A percentile compares a stretch with the other conserved stretches of the same genome.
Conservation (phyloP, 2,329 filamentous ascomycete genomes). For the Elsinoe fawcettii region DNA sequence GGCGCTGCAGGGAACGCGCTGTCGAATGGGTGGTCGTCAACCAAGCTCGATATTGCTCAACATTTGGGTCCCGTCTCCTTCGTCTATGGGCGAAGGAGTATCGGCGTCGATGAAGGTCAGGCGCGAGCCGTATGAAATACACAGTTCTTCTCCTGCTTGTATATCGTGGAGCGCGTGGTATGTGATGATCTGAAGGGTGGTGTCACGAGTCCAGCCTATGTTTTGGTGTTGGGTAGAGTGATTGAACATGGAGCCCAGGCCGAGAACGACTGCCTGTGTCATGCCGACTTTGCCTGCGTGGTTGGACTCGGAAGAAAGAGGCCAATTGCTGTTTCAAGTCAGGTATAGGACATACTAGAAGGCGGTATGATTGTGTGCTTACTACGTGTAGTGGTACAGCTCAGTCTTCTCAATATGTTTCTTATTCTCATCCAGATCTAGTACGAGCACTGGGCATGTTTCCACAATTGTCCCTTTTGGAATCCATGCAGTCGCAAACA, state of each 20-base stretch:
- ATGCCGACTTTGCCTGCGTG: slow-evolving; percentile 26
- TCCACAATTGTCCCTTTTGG: slow-evolving; percentile 44
- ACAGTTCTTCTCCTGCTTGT: slow-evolving; percentile 44
- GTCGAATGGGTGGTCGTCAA: neutral
- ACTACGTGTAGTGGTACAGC: slow-evolving; percentile 52
- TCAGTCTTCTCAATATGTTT: slow-evolving; percentile 43
- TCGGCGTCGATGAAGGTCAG: slow-evolving; percentile 43
- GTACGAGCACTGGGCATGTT: slow-evolving; percentile 45
- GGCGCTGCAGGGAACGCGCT: no score
- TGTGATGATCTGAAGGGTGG: slow-evolving; percentile 38
- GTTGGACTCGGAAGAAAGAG: slow-evolving; percentile 17
- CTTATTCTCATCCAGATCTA: slow-evolving; percentile 42
- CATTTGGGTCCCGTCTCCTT: slow-evolving; percentile 32
- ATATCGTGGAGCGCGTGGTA: slow-evolving; percentile 47
- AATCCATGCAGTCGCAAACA: slow-evolving; percentile 44
- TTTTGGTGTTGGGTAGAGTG: slow-evolving; percentile 47
- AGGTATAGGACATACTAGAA: no score
- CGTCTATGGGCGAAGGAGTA: slow-evolving; percentile 22
- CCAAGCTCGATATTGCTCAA: slow-evolving; percentile 35
- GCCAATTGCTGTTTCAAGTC: slow-evolving; percentile 37
- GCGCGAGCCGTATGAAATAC: slow-evolving; percentile 41
- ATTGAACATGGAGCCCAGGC: slow-evolving; percentile 53
- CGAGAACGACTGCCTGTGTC: slow-evolving; percentile 48
- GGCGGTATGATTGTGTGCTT: no score
- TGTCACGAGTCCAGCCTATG: slow-evolving; percentile 48